Evolutionary conservation across 306 rosid species (phyloP).

Genomic region (Benincasa hispida): DNA sequence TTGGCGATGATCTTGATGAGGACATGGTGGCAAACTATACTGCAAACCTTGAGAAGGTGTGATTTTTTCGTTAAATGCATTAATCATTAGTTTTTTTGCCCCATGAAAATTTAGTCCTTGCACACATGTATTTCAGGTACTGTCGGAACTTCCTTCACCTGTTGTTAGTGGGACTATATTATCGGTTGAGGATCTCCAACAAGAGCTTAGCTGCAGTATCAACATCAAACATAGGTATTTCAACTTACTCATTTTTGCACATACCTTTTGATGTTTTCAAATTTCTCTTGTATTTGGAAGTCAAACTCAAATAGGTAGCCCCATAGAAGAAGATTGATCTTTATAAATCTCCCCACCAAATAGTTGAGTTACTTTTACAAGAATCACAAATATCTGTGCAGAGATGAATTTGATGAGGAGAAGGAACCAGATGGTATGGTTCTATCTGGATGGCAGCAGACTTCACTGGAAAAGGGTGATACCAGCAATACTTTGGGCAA

Average conservation of each 20-base stretch:
- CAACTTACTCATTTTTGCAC: background rate
- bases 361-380: background rate
- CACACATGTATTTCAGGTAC: constrained; percentile 33
- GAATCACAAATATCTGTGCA: constrained; percentile 8
- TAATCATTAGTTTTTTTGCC: background rate
- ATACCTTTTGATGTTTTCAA: background rate
- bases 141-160: constrained; percentile 78
- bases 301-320: background rate
- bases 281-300: background rate
- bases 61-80: constrained; percentile 5
- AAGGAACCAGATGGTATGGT: constrained; percentile 96
- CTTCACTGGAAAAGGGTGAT: constrained; percentile 38
- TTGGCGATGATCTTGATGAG: constrained; percentile 84
- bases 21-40: constrained; percentile 60
- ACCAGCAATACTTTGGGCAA: constrained; percentile 31
- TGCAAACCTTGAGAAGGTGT: constrained; percentile 87
- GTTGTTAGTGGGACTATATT: constrained; percentile 66
- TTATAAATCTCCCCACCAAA: background rate
- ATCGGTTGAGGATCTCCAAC: constrained; percentile 74
- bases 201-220: constrained; percentile 73
- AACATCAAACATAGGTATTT: constrained; percentile 82
- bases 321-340: background rate
- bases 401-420: constrained; percentile 96
- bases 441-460: constrained; percentile 78
- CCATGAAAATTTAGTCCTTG: background rate